Evolutionary conservation across 2,329 filamentous ascomycete genomes (phyloP).

Genomic region (Ophiocordyceps polyrhachis-furcata): DNA sequence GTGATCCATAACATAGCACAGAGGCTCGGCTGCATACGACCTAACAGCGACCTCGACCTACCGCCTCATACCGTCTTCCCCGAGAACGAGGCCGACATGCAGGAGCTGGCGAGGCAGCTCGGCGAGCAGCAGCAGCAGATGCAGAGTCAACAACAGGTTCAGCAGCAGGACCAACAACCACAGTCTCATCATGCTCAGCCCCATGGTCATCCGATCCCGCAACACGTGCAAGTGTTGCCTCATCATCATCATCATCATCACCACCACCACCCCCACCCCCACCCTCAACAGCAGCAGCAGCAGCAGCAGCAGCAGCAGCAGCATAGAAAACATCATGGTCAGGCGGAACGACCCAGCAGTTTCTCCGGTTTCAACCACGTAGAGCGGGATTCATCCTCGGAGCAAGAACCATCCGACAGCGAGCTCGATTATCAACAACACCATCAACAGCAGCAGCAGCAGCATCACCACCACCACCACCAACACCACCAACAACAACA

Average conservation of each 20-base stretch:
- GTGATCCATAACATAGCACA: conserved; percentile 47
- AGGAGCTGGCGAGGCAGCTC: conserved; percentile 35
- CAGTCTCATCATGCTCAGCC: neutral
- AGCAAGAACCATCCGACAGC: conserved; percentile 35
- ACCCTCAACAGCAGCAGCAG: neutral
- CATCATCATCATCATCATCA: neutral
- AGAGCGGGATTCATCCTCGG: conserved; percentile 22
- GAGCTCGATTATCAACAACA: conserved; percentile 15
- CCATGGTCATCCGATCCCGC: neutral
- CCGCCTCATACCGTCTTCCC: conserved; percentile 40
- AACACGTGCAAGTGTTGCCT: neutral
- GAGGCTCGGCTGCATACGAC: conserved; percentile 44
- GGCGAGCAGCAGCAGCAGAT: conserved; percentile 21
- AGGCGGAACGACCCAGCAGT: neutral
- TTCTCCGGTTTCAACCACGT: neutral
- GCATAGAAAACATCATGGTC: neutral
- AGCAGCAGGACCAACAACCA: neutral
- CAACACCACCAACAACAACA: neutral
- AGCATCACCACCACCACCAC: conserved; percentile 12
- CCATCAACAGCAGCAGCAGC: neutral
- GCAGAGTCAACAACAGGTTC: neutral
- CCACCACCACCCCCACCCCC: no score
- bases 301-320: neutral
- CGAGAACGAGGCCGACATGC: conserved; percentile 39
- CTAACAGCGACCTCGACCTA: conserved; percentile 40